Conservation (phyloP, 2,329 filamentous ascomycete species). For the Claviceps capensis region DNA sequence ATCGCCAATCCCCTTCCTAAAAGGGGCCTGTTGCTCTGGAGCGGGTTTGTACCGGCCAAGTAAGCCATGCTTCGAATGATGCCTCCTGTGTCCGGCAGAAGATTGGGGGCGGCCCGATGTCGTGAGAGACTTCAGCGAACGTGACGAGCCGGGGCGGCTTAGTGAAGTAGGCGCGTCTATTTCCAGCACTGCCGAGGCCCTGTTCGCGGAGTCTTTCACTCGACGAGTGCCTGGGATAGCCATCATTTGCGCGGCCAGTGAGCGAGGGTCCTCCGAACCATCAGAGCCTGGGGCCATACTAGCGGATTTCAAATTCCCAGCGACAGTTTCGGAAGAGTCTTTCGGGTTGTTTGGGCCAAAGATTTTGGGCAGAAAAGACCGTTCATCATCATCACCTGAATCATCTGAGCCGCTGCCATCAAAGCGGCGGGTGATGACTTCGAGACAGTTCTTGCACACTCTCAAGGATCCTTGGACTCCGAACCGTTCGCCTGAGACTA, state of each 20-base stretch:
- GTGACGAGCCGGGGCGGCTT: slow-evolving; percentile 82
- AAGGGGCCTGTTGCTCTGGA: slow-evolving; percentile 73
- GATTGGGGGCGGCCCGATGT: slow-evolving; percentile 60
- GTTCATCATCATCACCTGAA: slow-evolving; percentile 71
- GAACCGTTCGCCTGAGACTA: slow-evolving; percentile 79
- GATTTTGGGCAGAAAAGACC: slow-evolving; percentile 51
- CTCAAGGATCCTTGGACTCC: slow-evolving; percentile 72
- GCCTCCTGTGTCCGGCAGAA: slow-evolving; percentile 60
- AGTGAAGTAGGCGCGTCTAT: slow-evolving; percentile 66
- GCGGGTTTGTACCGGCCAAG: slow-evolving; percentile 57
- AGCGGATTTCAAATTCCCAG: slow-evolving; percentile 4
- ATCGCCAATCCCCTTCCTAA: slow-evolving; percentile 58
- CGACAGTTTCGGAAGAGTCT: slow-evolving; percentile 4
- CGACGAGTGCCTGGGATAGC: slow-evolving; percentile 52
- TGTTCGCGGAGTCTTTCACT: slow-evolving; percentile 57
- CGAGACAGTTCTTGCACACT: slow-evolving; percentile 86
- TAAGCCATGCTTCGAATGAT: slow-evolving; percentile 78
- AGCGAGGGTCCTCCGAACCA: slow-evolving; percentile 33
- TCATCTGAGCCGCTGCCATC: slow-evolving; percentile 81
- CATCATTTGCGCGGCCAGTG: slow-evolving; percentile 57
- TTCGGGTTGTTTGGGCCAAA: slow-evolving; percentile 33
- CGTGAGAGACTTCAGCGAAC: slow-evolving; percentile 67
- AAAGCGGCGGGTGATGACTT: slow-evolving; percentile 79
- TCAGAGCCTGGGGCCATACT: slow-evolving; percentile 27
- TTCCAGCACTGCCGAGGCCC: slow-evolving; percentile 79